A percentile compares a stretch with the other conserved stretches of the same genome.
phyloP scores from a whole-genome alignment of 371 early-diverging fungal species.

The Lichtheimia corymbifera region DNA sequence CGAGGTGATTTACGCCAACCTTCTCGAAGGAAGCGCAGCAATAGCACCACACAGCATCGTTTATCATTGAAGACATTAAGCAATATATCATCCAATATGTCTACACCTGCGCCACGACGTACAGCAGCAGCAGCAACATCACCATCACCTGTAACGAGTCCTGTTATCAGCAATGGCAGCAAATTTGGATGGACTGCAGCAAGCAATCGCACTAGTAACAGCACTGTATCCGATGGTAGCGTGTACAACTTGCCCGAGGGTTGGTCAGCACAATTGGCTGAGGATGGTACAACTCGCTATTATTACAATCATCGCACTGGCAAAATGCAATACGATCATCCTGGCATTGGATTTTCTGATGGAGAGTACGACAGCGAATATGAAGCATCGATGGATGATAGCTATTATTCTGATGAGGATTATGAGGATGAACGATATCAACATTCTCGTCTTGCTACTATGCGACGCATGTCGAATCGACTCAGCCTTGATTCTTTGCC shows the following conservation, averaged over 20 bases:
- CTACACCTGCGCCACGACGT: background rate
- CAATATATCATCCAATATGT: background rate
- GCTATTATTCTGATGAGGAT: constrained; percentile 4
- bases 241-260: constrained; percentile 28
- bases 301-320: constrained; percentile 37
- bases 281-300: constrained; percentile 36
- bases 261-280: constrained; percentile 38
- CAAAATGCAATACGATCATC: constrained; percentile 32
- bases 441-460: background rate
- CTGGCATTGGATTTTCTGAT: constrained; percentile 10
- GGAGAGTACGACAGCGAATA: constrained; percentile 15
- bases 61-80: too few species aligned
- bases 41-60: background rate
- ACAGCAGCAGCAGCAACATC: background rate
- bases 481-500: constrained; percentile 10
- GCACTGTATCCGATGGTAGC: background rate
- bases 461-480: background rate
- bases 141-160: background rate
- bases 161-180: background rate
- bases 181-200: constrained; percentile 16
- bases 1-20: background rate
- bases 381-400: constrained; percentile 1
- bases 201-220: background rate
- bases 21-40: background rate
- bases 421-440: constrained; percentile 4